Evolutionary conservation across 2,329 filamentous ascomycete genomes (phyloP), one percentile per base, ranked within the genome.

Genomic region (Fusarium dimerum): DNA sequence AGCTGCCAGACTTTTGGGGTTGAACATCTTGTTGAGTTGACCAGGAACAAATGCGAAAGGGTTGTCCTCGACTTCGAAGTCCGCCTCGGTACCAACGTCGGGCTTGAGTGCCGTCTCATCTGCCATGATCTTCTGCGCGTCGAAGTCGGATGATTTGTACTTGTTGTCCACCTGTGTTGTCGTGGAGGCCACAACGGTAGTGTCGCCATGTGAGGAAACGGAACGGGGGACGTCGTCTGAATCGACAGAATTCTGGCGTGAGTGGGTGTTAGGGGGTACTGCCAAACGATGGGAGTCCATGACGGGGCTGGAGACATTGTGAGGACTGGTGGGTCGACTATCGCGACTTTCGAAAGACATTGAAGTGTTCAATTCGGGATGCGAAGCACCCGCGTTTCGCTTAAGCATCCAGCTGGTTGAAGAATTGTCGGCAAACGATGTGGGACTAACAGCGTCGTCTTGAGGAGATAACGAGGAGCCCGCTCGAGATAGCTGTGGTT

Each of bases 31-130:
- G 64, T 86, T 87, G 57, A 97, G 78, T 66, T 95, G 87, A 13
- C 92, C 92, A 3, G 89, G 89, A 2, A 86, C 84, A 68, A 91
- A 96, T 15, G 90, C 92, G 66, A 96, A 96, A 1, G 88, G 87
- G 68, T 94, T 96, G 68, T 91, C 78, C 6, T 87, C 80, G 11
- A 93, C 85, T 13, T 83, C 64, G 63, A 95, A 96, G 56, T 93
- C 89, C 16, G 75, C 78, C 68, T 92, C 89, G 47, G 86, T 89
- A 7, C 89, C 89, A 38, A 84, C 80, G 66, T 95, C 90, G 0
- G 91, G 89, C 45, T 79, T 84, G 55, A 96, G 74, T 0, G 90
- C 90, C 56, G 87, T 81, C 42, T 82, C 73, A 52, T 89, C 85
- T 50, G 80, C 83, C 63, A 86, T 81, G 38, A 90, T 79, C 52